Base-by-base conservation (phyloP, 768 basidiomycete genomes). In the Suillus bovinus region DNA sequence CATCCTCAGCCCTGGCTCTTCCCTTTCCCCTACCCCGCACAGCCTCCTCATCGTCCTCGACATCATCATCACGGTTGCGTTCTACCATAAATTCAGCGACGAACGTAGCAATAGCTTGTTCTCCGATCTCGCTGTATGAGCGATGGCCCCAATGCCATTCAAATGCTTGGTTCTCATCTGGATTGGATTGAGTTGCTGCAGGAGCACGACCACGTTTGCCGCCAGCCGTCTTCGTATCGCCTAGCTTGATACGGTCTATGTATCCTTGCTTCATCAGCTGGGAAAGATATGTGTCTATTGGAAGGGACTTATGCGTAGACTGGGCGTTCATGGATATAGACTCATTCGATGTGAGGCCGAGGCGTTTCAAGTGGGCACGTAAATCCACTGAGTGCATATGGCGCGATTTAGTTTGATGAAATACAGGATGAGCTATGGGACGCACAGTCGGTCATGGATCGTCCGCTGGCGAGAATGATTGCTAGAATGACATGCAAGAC, bases 101-200 rank as follows among this genome's bases (percentile, higher is more conserved):
- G 68, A 96, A 96, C 60, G 76, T 77, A 1, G 87, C 91, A 10
- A 95, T 78, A 14, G 80, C 87, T 62, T 81, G 76, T 74, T 98
- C 96, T 2, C 92, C 89, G 5, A 97, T 84, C 74, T 98, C 96
- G 36, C 84, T 84, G 42, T 89, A 83, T 2, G 94, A 87, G 33
- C 92, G 82, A 31, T 82, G 78, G 4, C 94, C 95, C 95, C 95
- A 98, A 20, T 86, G 83, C 93, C 92, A 94, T 69, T 94, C 91
- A 63, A 80, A 84, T 17, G 77, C 62, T 29, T 73, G 71, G 14
- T 3, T 46, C 41, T 61, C 62, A 46, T 77, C 77, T 27, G 72
- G 72, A 11, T 64, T 68, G 62, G 60, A 81, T 76, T 78, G 76
- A 5, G 77, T 70, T 22, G 80, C 78, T n/a, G 77, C 74, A 38